A percentile compares a stretch with the other conserved stretches of the same genome.
Conservation (phyloP, 148 eudicot species). For the Tetragonia tetragonoides region DNA sequence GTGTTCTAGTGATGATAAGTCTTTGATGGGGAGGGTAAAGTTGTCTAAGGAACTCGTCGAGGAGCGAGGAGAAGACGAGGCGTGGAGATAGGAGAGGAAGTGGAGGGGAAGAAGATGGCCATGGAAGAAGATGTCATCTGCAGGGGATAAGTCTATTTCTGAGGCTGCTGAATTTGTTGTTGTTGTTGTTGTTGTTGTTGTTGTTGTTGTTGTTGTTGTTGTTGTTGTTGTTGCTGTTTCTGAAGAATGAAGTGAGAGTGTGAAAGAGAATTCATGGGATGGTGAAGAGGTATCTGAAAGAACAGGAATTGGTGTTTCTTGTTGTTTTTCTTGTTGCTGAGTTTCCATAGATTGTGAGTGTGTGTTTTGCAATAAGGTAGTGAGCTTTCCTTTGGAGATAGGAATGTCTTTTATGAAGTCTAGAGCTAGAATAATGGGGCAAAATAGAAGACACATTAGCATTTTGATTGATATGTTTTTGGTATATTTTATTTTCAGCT, state of each 20-base stretch:
- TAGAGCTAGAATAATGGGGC: neutral
- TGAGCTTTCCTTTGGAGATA: constrained; percentile 2
- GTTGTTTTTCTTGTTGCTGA: constrained; percentile 18
- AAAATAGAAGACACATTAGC: neutral
- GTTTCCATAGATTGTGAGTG: constrained; percentile 30
- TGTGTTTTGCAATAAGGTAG: constrained; percentile 5
- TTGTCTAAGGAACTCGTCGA: constrained; percentile 60
- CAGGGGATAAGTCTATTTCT: constrained; percentile 58
- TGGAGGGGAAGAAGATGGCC: constrained; percentile 79
- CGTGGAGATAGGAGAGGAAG: constrained; percentile 52
- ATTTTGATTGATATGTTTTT: neutral
- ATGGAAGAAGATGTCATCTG: constrained; percentile 79
- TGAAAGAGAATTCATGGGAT: constrained; percentile 53
- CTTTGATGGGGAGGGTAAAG: constrained; percentile 50
- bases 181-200: neutral
- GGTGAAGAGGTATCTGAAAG: constrained; percentile 43
- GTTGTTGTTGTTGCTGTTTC: constrained; percentile 1
- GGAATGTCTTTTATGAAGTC: constrained; percentile 14
- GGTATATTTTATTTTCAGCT: constrained; percentile 1
- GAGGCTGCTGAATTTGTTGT: neutral
- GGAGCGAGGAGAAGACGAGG: constrained; percentile 48
- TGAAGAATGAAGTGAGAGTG: constrained; percentile 32
- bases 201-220: neutral
- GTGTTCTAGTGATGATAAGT: constrained; percentile 8
- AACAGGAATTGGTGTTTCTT: constrained; percentile 14